phyloP scores from a whole-genome alignment of 1,284 basidiomycete genomes.

The Xerocomus amazonicus region DNA sequence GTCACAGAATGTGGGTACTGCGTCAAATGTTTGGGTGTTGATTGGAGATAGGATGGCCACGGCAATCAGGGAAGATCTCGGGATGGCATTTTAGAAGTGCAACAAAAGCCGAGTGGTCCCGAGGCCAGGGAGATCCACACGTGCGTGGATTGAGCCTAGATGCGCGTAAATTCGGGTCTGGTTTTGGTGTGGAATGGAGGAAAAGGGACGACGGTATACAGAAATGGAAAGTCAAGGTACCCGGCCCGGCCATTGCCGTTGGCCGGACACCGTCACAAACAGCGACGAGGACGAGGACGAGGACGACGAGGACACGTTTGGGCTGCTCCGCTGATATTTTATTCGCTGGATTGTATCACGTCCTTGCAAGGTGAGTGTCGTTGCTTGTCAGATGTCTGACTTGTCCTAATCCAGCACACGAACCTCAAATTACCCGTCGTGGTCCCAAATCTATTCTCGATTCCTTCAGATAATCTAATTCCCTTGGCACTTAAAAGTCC shows the following conservation, averaged over 20 bases:
- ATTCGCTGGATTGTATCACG: too few species aligned
- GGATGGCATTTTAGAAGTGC: conserved; percentile 4
- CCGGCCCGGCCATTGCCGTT: conserved; percentile 23
- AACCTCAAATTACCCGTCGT: conserved; percentile 19
- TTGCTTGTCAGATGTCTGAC: neutral
- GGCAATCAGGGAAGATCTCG: conserved; percentile 14
- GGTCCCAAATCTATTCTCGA: conserved; percentile 25
- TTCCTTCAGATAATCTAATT: conserved; percentile 29
- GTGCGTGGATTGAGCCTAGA: conserved; percentile 11
- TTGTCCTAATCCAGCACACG: conserved; percentile 29
- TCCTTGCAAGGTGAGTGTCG: too few species aligned
- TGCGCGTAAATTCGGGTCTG: conserved; percentile 3
- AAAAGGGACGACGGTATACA: conserved; percentile 6
- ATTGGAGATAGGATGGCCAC: neutral
- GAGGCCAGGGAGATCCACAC: conserved; percentile 12
- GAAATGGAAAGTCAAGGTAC: conserved; percentile 15
- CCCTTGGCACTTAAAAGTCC: conserved; percentile 19
- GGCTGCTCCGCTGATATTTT: too few species aligned
- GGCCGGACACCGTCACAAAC: neutral
- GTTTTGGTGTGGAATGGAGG: conserved; percentile 11
- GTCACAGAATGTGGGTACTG: too few species aligned
- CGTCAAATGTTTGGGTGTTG: too few species aligned
- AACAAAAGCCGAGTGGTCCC: conserved; percentile 8
- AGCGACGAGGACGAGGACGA: neutral
- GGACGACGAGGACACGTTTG: neutral